A percentile compares a stretch with the other conserved stretches of the same genome.
These are phyloP conservation scores for Penicillium italicum DNA, from an alignment of 2,329 filamentous ascomycete species.

Conservation along the genomic window DNA sequence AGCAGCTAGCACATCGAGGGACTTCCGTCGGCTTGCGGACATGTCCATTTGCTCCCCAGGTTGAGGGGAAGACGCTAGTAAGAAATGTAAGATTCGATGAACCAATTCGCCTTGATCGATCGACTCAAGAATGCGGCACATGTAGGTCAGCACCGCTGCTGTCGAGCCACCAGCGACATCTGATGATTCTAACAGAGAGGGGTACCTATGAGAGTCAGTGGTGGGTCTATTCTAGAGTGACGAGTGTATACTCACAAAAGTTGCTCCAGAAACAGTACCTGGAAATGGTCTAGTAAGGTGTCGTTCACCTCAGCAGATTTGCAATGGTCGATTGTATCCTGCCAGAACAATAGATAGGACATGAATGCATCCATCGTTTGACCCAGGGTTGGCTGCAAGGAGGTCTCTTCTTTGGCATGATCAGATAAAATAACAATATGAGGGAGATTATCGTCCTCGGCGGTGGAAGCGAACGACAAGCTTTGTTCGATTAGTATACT, in stretches of 20 bases:
- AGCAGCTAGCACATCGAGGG: conserved; percentile 78
- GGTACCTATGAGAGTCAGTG: conserved; percentile 60
- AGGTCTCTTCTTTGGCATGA: conserved; percentile 70
- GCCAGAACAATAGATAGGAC: conserved; percentile 94
- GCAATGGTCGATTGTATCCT: conserved; percentile 95
- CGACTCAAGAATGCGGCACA: conserved; percentile 84
- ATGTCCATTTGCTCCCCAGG: conserved; percentile 58
- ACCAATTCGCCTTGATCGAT: conserved; percentile 92
- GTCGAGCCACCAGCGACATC: conserved; percentile 96
- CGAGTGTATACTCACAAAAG: conserved; percentile 61
- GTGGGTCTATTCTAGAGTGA: neutral
- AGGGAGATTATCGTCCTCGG: conserved; percentile 64
- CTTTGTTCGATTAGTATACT: conserved; percentile 53
- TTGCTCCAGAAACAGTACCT: conserved; percentile 93
- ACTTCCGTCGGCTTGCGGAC: conserved; percentile 71
- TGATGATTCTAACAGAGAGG: conserved; percentile 91
- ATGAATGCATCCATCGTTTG: conserved; percentile 90
- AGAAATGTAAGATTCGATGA: conserved; percentile 86
- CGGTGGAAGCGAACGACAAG: conserved; percentile 73
- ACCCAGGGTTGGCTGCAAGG: conserved; percentile 74
- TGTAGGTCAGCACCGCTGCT: conserved; percentile 89
- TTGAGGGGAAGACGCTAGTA: conserved; percentile 68
- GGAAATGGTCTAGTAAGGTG: conserved; percentile 92
- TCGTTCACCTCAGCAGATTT: conserved; percentile 86
- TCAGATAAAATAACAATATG: conserved; percentile 86